Conservation (phyloP, 108 stramenopile species). For the Skeletonema grethae region DNA sequence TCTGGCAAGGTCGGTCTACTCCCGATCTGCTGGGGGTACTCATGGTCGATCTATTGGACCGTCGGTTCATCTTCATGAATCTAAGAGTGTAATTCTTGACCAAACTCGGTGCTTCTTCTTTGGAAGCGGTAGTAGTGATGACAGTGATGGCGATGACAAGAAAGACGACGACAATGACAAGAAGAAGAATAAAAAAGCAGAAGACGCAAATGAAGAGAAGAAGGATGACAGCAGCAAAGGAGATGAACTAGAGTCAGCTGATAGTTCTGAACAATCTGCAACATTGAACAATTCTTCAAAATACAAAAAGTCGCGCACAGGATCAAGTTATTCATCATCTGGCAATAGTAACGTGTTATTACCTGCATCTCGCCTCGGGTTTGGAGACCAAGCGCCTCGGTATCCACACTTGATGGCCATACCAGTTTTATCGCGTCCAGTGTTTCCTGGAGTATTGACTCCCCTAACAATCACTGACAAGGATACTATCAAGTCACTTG, state of each 20-base stretch:
- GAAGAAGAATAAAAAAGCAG: conserved; percentile 22
- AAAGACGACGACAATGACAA: conserved; percentile 11
- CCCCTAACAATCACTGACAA: conserved; percentile 73
- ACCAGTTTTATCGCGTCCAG: conserved; percentile 69
- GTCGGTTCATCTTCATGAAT: not conserved
- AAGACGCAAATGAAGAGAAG: conserved; percentile 23
- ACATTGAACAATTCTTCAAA: conserved; percentile 43
- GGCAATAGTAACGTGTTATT: conserved; percentile 28
- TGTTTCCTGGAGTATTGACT: conserved; percentile 85
- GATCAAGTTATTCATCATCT: not conserved
- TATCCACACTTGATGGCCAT: conserved; percentile 83
- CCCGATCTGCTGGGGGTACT: not conserved
- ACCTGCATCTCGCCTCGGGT: conserved; percentile 46
- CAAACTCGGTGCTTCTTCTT: conserved; percentile 51
- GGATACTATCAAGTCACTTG: conserved; percentile 77
- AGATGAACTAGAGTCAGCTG: not conserved
- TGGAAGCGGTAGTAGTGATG: conserved; percentile 34
- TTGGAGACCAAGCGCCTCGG: conserved; percentile 85
- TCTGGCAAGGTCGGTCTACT: not conserved
- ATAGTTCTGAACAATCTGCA: conserved; percentile 21
- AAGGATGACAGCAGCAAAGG: conserved; percentile 20
- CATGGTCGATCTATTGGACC: not conserved
- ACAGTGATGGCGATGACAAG: conserved; percentile 39
- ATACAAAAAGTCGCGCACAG: conserved; percentile 30
- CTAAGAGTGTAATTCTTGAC: not conserved